Evolutionary conservation across 805 yeast species (phyloP).

Genomic region (Spathaspora hagerdaliae): DNA sequence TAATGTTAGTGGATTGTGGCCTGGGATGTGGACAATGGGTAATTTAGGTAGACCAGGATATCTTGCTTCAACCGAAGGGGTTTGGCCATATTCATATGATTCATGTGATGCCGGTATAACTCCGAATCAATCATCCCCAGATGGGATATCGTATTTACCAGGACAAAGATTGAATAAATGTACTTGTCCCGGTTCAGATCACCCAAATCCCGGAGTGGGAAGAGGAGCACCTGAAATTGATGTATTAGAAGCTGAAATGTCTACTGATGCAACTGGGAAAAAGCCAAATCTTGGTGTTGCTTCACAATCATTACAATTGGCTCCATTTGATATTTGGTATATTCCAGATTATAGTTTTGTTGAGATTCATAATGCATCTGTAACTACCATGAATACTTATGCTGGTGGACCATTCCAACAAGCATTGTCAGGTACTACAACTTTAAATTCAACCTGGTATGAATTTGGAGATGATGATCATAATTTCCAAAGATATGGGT

Average conservation of each 20-base stretch:
- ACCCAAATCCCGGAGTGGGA: slow-evolving; percentile 35
- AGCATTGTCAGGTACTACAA: slow-evolving; percentile 81
- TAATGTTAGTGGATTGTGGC: slow-evolving; percentile 37
- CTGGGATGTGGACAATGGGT: slow-evolving; percentile 41
- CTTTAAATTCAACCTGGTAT: slow-evolving; percentile 81
- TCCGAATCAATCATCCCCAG: slow-evolving; percentile 37
- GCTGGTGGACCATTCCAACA: slow-evolving; percentile 94
- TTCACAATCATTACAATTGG: slow-evolving; percentile 89
- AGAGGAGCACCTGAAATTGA: slow-evolving; percentile 70
- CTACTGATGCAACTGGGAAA: slow-evolving; percentile 33
- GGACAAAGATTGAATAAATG: slow-evolving; percentile 33
- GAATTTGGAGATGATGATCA: slow-evolving; percentile 49
- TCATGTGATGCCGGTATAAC: slow-evolving; percentile 39
- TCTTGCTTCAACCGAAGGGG: slow-evolving; percentile 34
- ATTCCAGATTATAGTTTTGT: slow-evolving; percentile 81
- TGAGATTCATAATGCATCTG: slow-evolving; percentile 62
- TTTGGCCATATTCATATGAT: slow-evolving; percentile 40
- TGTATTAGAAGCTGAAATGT: slow-evolving; percentile 79
- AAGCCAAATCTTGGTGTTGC: slow-evolving; percentile 54
- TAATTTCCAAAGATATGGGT: slow-evolving; percentile 69
- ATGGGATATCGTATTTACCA: slow-evolving; percentile 38
- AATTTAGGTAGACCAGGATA: slow-evolving; percentile 39
- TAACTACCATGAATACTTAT: slow-evolving; percentile 81
- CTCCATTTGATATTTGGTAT: slow-evolving; percentile 95
- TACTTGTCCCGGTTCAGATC: slow-evolving; percentile 34